These are phyloP conservation scores for Tausonia pullulans DNA, from an alignment of 1,284 basidiomycete species.

Conservation along the genomic window DNA sequence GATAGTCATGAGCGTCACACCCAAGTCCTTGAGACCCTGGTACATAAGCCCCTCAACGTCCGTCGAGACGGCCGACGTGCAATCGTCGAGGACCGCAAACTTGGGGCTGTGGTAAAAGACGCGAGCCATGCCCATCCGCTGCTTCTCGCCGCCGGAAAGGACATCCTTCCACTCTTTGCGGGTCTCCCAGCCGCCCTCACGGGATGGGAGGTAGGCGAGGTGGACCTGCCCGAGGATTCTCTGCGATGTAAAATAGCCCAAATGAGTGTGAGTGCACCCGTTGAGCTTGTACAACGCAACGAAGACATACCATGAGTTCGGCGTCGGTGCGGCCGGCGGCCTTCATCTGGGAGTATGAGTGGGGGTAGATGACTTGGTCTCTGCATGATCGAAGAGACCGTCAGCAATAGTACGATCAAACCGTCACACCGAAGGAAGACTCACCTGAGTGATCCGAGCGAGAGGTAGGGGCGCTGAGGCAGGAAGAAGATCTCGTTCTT, in stretches of 20 bases:
- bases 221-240: conserved; percentile 67
- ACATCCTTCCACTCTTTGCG: conserved; percentile 65
- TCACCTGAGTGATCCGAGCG: conserved; percentile 33
- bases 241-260: background rate
- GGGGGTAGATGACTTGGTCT: conserved; percentile 61
- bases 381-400: background rate
- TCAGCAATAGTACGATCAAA: too few relatives aligned
- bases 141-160: conserved; percentile 78
- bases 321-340: conserved; percentile 50
- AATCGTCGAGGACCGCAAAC: conserved; percentile 49
- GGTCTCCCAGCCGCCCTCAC: conserved; percentile 82
- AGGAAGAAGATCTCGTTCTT: conserved; percentile 65
- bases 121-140: conserved; percentile 54
- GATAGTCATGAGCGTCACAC: conserved; percentile 87
- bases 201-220: conserved; percentile 68
- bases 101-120: conserved; percentile 31
- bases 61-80: conserved; percentile 89
- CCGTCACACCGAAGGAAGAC: background rate
- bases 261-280: background rate
- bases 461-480: conserved; percentile 58
- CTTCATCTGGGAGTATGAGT: conserved; percentile 66
- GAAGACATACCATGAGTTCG: conserved; percentile 44
- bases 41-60: conserved; percentile 97
- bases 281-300: background rate
- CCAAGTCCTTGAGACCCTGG: conserved; percentile 80